phyloP scores from a whole-genome alignment of 2,329 filamentous ascomycete genomes.

The Orbilia blumenaviensis region DNA sequence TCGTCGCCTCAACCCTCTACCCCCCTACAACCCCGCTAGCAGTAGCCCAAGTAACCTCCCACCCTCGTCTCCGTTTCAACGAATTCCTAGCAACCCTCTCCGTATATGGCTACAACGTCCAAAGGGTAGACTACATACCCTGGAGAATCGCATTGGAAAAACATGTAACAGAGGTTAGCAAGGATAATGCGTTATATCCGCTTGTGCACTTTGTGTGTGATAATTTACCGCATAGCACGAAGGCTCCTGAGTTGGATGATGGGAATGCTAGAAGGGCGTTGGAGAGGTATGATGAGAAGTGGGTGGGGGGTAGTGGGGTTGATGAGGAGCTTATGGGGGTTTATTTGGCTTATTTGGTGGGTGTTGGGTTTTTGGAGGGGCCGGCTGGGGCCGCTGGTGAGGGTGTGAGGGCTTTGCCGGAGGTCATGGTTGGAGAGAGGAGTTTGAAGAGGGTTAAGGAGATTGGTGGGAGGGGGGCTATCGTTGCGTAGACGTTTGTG shows the following conservation, averaged over 20 bases:
- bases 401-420: slow-evolving; percentile 63
- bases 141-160: slow-evolving; percentile 75
- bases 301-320: slow-evolving; percentile 68
- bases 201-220: slow-evolving; percentile 77
- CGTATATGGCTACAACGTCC: slow-evolving; percentile 76
- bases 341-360: slow-evolving; percentile 72
- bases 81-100: slow-evolving; percentile 77
- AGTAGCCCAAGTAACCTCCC: slow-evolving; percentile 80
- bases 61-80: slow-evolving; percentile 80
- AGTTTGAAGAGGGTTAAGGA: slow-evolving; percentile 65
- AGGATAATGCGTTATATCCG: slow-evolving; percentile 77
- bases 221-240: slow-evolving; percentile 75
- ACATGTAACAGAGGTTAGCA: slow-evolving; percentile 72
- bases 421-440: slow-evolving; percentile 63
- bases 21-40: slow-evolving; percentile 66
- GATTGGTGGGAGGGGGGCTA: slow-evolving; percentile 66
- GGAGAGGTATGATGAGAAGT: slow-evolving; percentile 68
- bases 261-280: slow-evolving; percentile 73
- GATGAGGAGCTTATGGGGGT: slow-evolving; percentile 70
- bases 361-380: slow-evolving; percentile 70
- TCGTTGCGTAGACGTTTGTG: slow-evolving; percentile 34
- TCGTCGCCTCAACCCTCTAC: slow-evolving; percentile 76
- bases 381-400: slow-evolving; percentile 58
- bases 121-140: slow-evolving; percentile 72
- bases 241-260: slow-evolving; percentile 79